Conservation (phyloP, 768 basidiomycete genomes). For the Tricholomella constricta region DNA sequence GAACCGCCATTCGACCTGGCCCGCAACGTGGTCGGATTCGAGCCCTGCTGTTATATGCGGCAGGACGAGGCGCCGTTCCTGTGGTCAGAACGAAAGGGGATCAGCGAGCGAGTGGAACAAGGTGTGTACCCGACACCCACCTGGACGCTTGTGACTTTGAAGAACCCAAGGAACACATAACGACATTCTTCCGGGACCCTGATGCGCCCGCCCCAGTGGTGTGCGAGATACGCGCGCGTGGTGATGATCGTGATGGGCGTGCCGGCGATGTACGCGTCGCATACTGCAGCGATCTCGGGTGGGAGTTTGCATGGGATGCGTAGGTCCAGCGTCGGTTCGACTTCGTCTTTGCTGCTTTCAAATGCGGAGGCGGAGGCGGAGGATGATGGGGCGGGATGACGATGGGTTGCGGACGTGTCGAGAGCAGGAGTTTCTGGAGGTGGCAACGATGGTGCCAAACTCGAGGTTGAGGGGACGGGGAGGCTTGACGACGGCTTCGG, state of each 20-base stretch:
- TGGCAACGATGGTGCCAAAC: too few species aligned
- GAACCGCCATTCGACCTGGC: conserved; percentile 46
- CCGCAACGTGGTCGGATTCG: conserved; percentile 17
- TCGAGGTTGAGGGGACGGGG: too few species aligned
- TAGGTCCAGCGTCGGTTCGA: neutral
- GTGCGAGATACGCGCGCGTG: conserved; percentile 28
- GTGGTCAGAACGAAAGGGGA: neutral
- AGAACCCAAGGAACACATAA: conserved; percentile 49
- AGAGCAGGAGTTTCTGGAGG: too few species aligned
- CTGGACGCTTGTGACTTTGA: conserved; percentile 41
- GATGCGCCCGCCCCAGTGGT: conserved; percentile 34
- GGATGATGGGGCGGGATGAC: too few species aligned
- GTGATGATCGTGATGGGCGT: conserved; percentile 45
- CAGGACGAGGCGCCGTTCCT: neutral
- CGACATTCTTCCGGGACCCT: conserved; percentile 37
- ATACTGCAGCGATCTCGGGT: conserved; percentile 41
- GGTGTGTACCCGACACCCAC: conserved; percentile 25
- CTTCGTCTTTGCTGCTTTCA: too few species aligned
- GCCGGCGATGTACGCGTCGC: conserved; percentile 39
- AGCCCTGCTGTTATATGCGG: neutral
- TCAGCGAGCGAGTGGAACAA: neutral
- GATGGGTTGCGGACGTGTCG: too few species aligned
- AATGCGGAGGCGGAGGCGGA: too few species aligned
- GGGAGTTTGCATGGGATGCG: conserved; percentile 37
- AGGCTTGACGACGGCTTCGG: too few species aligned